Evolutionary conservation across 2,329 filamentous ascomycete genomes (phyloP).

Genomic region (Ophiostoma australiae): DNA sequence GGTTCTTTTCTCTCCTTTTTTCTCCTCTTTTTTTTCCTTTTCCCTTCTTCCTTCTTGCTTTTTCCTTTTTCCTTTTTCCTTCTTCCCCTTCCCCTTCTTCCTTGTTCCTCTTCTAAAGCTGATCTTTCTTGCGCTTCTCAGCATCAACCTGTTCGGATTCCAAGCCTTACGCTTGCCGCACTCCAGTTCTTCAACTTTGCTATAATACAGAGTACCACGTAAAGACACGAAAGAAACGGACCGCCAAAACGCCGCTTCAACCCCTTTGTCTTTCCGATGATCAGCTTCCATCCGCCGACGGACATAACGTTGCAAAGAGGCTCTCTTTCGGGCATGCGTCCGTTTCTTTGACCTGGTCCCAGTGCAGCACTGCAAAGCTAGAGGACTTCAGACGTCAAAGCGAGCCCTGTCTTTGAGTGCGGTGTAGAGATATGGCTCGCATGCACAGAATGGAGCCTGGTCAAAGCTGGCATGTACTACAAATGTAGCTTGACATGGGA

Average conservation of each 20-base stretch:
- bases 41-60: neutral
- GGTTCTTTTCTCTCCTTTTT: neutral
- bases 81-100: neutral
- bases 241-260: neutral
- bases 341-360: neutral
- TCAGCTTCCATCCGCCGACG: neutral
- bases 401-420: conserved; percentile 4
- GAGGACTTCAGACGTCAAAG: conserved; percentile 7
- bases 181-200: neutral
- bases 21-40: neutral
- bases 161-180: neutral
- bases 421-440: conserved; percentile 7
- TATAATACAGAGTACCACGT: neutral
- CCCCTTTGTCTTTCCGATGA: neutral
- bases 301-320: neutral
- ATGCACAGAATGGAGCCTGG: neutral
- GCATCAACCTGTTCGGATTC: neutral
- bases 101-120: neutral
- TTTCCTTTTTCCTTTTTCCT: neutral
- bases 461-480: neutral
- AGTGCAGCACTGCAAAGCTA: neutral
- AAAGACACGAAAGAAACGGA: neutral
- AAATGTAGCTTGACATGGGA: neutral
- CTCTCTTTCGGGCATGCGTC: conserved; percentile 9
- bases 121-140: neutral